Evolutionary conservation across 768 basidiomycete genomes (phyloP), one percentile per base, ranked within the genome.

Genomic region (Calocera cornea): DNA sequence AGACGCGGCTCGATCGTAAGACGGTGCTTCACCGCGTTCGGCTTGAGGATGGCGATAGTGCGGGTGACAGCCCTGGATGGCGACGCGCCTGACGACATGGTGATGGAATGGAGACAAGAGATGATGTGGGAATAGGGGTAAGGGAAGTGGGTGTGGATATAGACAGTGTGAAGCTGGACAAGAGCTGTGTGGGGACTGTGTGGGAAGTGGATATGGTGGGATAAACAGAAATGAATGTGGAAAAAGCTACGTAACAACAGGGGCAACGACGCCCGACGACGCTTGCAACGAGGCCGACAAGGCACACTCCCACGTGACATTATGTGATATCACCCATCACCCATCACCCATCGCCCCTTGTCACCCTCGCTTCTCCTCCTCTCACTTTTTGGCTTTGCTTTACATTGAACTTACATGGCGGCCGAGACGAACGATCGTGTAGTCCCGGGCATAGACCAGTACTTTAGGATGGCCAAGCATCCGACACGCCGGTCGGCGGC

Each of bases 41-140:
- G 82, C 78, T 92, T 92, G 81, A 92, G 90, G 70, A 92, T 89
- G 19, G 88, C 90, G 64, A 92, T 85, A 0, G 90, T 90, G 66
- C 90, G 82, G n/a, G 82, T 82, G 24, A 60, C 54, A 27, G 27
- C 54, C 27, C 54, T 27, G 27, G 54, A 27, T 16, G 54, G 54
- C 7, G 54, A 60, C 31, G 31, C 2, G 54, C 54, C 27, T 2
- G 54, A 27, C 7, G 54, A 60, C 54, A 60, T 60, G 54, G 54
- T 60, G 54, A 27, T 60, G 54, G 54, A 29, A 5, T 29, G 54
- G 14, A 5, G 31, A 60, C 8, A 16, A 50, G 49, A n/a, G 49
- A 50, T 50, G 24, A 50, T 11, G 49, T 33, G 31, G 31, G 54
- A 60, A 22, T 29, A 33, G 24, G 27, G 11, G 24, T 27, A 33